These are phyloP conservation scores for Paraurostyla sp. DNA, from an alignment of 73 alveolate species.

Conservation along the genomic window DNA sequence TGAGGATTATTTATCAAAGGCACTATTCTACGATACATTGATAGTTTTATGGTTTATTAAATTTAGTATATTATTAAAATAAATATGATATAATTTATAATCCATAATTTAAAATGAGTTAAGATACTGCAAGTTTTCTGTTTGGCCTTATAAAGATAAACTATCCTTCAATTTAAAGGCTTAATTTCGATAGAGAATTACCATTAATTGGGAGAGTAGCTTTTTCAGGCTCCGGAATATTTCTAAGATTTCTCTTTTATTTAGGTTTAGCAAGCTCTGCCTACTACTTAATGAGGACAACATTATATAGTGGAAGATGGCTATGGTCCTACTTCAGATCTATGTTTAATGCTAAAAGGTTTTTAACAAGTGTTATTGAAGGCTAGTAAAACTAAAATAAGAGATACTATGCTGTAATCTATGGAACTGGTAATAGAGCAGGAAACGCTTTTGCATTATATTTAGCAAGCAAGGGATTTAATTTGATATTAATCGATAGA, in stretches of 20 bases:
- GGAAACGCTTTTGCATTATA: slow-evolving; percentile 53
- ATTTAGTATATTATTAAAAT: background rate
- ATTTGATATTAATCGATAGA: slow-evolving; percentile 54
- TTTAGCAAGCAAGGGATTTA: slow-evolving; percentile 49
- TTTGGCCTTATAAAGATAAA: background rate
- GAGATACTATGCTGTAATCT: slow-evolving; percentile 55
- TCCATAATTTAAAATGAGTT: background rate
- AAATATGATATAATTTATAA: background rate
- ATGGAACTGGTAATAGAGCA: slow-evolving; percentile 57
- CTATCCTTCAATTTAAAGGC: background rate
- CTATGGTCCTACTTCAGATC: background rate
- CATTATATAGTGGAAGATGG: background rate
- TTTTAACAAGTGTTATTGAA: background rate
- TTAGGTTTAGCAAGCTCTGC: slow-evolving; percentile 25
- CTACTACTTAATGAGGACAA: background rate
- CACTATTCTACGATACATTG: background rate
- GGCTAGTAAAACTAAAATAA: background rate
- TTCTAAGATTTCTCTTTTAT: background rate
- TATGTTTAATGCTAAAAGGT: background rate
- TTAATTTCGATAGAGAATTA: background rate
- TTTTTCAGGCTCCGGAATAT: background rate
- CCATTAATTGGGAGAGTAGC: slow-evolving; percentile 1
- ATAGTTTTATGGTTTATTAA: background rate
- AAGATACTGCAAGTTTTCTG: slow-evolving; percentile 4
- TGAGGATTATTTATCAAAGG: background rate